phyloP scores from a whole-genome alignment of 2,329 filamentous ascomycete genomes.

The Harringtonia aguacate region DNA sequence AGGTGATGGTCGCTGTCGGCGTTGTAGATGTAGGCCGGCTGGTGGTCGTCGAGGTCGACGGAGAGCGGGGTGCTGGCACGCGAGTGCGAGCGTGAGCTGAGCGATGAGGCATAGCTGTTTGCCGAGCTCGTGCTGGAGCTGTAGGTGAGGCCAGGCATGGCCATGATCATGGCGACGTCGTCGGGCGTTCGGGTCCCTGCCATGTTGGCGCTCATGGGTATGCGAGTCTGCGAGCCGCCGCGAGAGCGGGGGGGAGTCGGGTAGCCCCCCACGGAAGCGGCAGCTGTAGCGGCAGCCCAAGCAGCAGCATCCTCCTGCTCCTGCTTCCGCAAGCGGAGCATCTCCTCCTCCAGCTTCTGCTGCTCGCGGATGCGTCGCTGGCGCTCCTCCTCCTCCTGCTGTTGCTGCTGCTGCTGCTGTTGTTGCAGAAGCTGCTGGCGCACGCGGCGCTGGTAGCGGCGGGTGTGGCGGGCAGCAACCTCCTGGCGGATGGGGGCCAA shows the following conservation, averaged over 20 bases:
- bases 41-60: constrained; percentile 24
- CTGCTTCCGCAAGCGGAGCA: constrained; percentile 8
- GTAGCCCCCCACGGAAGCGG: constrained; percentile 24
- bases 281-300: constrained; percentile 13
- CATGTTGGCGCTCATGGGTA: no score
- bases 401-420: constrained; percentile 26
- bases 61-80: constrained; percentile 38
- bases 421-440: constrained; percentile 16
- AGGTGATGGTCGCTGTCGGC: constrained; percentile 35
- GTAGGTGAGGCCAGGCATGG: constrained; percentile 36
- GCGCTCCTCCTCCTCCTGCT: constrained; percentile 20
- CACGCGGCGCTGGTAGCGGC: constrained; percentile 33
- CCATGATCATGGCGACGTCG: constrained; percentile 10
- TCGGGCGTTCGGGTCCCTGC: constrained; percentile 18
- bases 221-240: constrained; percentile 24
- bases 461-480: constrained; percentile 38
- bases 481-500: constrained; percentile 68
- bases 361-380: constrained; percentile 20
- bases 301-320: constrained; percentile 19
- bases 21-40: constrained; percentile 28
- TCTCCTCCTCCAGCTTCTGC: constrained; percentile 16
- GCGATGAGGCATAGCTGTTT: constrained; percentile 30
- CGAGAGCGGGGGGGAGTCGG: constrained; percentile 36
- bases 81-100: constrained; percentile 33
- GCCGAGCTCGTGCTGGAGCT: constrained; percentile 33